These are phyloP conservation scores for Coniochaeta ligniaria DNA, from an alignment of 2,329 filamentous ascomycete species.

Conservation along the genomic window DNA sequence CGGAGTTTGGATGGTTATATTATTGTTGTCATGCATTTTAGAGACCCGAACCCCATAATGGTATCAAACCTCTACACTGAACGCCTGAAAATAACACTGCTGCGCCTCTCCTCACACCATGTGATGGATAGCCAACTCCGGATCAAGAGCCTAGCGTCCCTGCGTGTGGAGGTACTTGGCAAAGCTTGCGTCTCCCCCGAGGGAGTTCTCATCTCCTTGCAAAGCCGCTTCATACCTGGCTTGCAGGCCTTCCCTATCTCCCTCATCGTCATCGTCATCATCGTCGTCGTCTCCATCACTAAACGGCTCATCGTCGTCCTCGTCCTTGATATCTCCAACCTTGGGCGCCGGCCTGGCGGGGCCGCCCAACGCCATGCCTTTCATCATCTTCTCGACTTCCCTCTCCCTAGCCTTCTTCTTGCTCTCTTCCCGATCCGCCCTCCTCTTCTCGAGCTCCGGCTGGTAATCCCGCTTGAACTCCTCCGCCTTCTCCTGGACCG, in stretches of 20 bases:
- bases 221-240: constrained; percentile 72
- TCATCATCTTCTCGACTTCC: constrained; percentile 90
- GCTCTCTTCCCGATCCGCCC: constrained; percentile 66
- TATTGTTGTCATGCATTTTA: neutral
- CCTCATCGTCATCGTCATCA: constrained; percentile 54
- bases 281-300: constrained; percentile 48
- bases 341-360: constrained; percentile 13
- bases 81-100: neutral
- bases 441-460: constrained; percentile 78
- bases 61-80: constrained; percentile 4
- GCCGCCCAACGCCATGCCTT: constrained; percentile 63
- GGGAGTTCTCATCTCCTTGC: constrained; percentile 45
- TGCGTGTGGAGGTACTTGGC: constrained; percentile 51
- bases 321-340: constrained; percentile 23
- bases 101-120: neutral
- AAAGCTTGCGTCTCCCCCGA: constrained; percentile 51
- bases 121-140: constrained; percentile 11
- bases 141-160: constrained; percentile 12
- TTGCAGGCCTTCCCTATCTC: constrained; percentile 60
- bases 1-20: neutral
- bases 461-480: constrained; percentile 90
- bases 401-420: constrained; percentile 67
- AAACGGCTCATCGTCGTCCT: constrained; percentile 32
- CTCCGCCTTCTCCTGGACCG: constrained; percentile 76
- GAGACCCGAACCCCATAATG: constrained; percentile 2